These are phyloP conservation scores for Podospora tetraspora DNA, from an alignment of 495 filamentous ascomycete genomes.

Conservation along the genomic window DNA sequence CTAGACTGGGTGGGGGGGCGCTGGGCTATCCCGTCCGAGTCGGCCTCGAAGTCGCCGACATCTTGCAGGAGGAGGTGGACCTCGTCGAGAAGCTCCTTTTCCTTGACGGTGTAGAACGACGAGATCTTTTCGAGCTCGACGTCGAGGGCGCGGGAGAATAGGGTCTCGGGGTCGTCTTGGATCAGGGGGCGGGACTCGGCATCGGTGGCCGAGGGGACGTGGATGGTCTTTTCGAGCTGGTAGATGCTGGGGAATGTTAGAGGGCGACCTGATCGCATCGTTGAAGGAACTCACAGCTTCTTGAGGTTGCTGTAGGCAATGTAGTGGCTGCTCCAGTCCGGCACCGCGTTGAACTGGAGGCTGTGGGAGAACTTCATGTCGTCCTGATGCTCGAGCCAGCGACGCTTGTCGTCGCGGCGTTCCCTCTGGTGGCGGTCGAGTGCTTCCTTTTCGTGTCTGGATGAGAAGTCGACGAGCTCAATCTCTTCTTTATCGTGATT, in stretches of 20 bases:
- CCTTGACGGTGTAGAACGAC: constrained; percentile 82
- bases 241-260: constrained; percentile 65
- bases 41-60: constrained; percentile 62
- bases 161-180: constrained; percentile 62
- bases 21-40: constrained; percentile 48
- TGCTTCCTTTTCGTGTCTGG: constrained; percentile 17
- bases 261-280: no score
- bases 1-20: constrained; percentile 29
- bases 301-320: constrained; percentile 98
- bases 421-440: constrained; percentile 17
- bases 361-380: constrained; percentile 99
- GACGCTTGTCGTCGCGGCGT: constrained; percentile 42
- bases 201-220: constrained; percentile 54
- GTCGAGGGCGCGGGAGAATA: constrained; percentile 78
- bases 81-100: constrained; percentile 76
- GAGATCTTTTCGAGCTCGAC: constrained; percentile 88
- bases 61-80: constrained; percentile 72
- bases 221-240: constrained; percentile 74
- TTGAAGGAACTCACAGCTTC: constrained; percentile 67
- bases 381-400: constrained; percentile 57
- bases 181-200: constrained; percentile 82
- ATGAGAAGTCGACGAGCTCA: constrained; percentile 34
- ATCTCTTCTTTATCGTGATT: constrained; percentile 15
- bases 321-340: constrained; percentile 97
- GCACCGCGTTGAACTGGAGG: constrained; percentile 98